Percentiles rank a stretch among this genome's conserved stretches.
Conservation (phyloP, 2,329 filamentous ascomycete genomes). For the Domatiomyces globalis region DNA sequence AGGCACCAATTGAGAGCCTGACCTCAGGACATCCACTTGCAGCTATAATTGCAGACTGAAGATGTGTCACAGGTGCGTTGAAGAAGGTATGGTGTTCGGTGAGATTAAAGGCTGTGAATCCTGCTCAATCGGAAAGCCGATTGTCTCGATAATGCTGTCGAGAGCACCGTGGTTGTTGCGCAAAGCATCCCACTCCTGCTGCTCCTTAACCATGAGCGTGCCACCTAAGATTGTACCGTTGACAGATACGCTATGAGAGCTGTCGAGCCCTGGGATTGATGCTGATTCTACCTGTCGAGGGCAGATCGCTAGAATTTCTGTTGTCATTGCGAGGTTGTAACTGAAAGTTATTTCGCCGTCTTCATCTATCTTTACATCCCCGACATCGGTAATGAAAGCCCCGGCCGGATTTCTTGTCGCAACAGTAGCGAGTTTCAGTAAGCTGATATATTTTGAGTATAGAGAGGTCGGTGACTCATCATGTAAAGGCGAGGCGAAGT, state of each 20-base stretch:
- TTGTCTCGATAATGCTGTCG: conserved; percentile 28
- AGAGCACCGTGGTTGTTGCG: conserved; percentile 28
- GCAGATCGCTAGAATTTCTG: conserved; percentile 38
- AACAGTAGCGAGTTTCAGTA: conserved; percentile 28
- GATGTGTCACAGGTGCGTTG: no score
- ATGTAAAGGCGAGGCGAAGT: conserved; percentile 14
- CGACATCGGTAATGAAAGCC: conserved; percentile 1
- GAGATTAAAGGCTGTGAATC: neutral
- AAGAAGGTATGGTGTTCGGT: neutral
- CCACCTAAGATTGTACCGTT: conserved; percentile 45
- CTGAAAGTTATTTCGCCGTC: conserved; percentile 29
- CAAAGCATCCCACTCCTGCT: conserved; percentile 40
- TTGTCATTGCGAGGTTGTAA: conserved; percentile 46
- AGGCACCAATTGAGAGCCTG: no score
- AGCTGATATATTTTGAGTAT: conserved; percentile 26
- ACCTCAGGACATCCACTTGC: neutral
- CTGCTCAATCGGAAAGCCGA: conserved; percentile 25
- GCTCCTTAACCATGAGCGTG: conserved; percentile 45
- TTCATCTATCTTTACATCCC: conserved; percentile 7
- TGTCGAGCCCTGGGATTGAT: conserved; percentile 28
- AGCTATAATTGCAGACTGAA: neutral
- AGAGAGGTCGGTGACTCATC: conserved; percentile 16
- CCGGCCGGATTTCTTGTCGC: conserved; percentile 2
- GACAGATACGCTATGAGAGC: conserved; percentile 30
- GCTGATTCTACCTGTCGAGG: conserved; percentile 36